Base-by-base conservation (phyloP, 2,329 filamentous ascomycete genomes). In the Curvularia hawaiiensis region DNA sequence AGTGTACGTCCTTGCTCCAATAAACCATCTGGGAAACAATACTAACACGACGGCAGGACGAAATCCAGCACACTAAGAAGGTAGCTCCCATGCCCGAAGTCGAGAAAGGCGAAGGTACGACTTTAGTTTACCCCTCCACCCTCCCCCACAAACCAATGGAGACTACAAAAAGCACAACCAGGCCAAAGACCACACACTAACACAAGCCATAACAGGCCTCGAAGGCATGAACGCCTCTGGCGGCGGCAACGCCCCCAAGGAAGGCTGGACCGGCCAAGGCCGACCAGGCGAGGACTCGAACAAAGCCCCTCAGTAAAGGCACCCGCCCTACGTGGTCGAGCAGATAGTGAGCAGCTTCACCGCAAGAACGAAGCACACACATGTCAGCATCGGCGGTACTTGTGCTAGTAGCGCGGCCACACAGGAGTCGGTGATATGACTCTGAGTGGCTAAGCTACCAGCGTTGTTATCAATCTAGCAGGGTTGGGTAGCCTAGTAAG, bases 101-200 rank as follows among this genome's bases (percentile, higher is more conserved):
- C 31, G 76, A 79, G 63, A 76, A 77, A 58, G 77, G 77, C 56
- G 71, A 71, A 54, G 72, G 70, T 72, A 70, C 33, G 61, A 62
- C 56, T 35, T 35, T 40, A n/a, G 31, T 22, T 24, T 43, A 35
- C 46, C 50, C 39, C 44, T 41, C 51, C 30, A 12, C 30, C 4
- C 30, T 10, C 9, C 28, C 28, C 28, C 28, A 26, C 14, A 39
- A 44, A 11, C 24, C 39, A 39, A 30, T 40, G 35, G 31, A 16
- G 16, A 33, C 22, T 35, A 31, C 3, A 30, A 11, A 7, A 4
- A 33, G 43, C n/a, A 52, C 43, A 31, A 40, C 11, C 53, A 51
- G 50, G 44, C 51, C 24, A 61, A 33, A 39, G 26, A 24, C 40
- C 48, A 52, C 3, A 18, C 24, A 24, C 50, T 52, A 18, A 52